These are phyloP conservation scores for Taphrina flavorubra DNA, from an alignment of 1,139 yeast species.

Conservation along the genomic window DNA sequence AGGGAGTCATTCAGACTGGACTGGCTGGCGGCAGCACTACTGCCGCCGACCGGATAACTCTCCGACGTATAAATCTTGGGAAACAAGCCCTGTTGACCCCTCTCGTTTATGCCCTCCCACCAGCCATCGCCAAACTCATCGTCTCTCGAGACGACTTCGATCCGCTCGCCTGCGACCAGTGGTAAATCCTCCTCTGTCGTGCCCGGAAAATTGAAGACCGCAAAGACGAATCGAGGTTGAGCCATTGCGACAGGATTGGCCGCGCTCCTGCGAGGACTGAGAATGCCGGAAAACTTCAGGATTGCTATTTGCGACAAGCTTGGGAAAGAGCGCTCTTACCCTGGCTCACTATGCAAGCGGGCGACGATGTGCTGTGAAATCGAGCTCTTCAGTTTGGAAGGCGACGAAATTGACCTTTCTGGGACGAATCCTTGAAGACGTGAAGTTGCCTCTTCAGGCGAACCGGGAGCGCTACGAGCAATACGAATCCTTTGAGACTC, in stretches of 20 bases:
- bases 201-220: slow-evolving; percentile 63
- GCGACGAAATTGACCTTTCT: slow-evolving; percentile 17
- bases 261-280: slow-evolving; percentile 16
- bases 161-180: slow-evolving; percentile 78
- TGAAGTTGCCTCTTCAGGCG: slow-evolving; percentile 11
- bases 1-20: slow-evolving; percentile 41
- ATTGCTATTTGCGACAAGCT: neutral
- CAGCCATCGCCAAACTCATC: slow-evolving; percentile 96
- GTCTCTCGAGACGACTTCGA: slow-evolving; percentile 90
- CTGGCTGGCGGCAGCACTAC: slow-evolving; percentile 24
- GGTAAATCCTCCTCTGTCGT: slow-evolving; percentile 88
- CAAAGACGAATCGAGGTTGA: slow-evolving; percentile 32
- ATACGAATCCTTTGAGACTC: neutral
- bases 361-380: no score
- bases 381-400: neutral
- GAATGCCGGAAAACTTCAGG: slow-evolving; percentile 15
- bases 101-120: slow-evolving; percentile 69
- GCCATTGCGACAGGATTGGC: slow-evolving; percentile 13
- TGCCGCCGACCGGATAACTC: slow-evolving; percentile 11
- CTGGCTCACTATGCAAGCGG: no score
- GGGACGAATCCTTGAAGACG: neutral
- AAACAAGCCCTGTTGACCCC: slow-evolving; percentile 76
- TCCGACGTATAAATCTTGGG: slow-evolving; percentile 71
- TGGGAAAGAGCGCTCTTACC: neutral
- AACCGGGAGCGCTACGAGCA: slow-evolving; percentile 3